A percentile compares a stretch with the other conserved stretches of the same genome.
Conservation (phyloP, 257 asterid genomes). For the Solanum boliviense region DNA sequence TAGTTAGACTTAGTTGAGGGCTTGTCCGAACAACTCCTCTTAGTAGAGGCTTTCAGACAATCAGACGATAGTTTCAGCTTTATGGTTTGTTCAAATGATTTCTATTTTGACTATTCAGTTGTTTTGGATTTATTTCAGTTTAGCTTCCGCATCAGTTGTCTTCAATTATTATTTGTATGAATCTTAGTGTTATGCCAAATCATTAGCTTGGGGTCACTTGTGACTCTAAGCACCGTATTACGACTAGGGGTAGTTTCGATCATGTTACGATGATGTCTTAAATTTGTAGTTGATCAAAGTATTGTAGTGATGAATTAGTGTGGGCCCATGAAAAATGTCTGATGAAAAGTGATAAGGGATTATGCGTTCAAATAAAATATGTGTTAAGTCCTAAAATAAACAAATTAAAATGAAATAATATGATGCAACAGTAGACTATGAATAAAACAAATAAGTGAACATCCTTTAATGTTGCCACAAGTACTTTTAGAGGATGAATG, state of each 20-base stretch:
- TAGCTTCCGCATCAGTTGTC: background rate
- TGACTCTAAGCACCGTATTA: background rate
- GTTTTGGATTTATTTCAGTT: too few species aligned
- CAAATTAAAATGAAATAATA: background rate
- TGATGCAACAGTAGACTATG: background rate
- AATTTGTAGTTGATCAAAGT: background rate
- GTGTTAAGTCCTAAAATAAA: background rate
- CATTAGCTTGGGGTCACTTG: background rate
- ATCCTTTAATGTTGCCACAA: background rate
- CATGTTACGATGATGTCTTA: background rate
- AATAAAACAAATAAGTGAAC: background rate
- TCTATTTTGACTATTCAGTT: background rate
- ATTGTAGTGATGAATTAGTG: background rate
- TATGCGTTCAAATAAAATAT: too few species aligned
- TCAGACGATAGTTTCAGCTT: too few species aligned
- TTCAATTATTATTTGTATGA: background rate
- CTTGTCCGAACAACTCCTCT: background rate
- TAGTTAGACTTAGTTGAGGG: background rate
- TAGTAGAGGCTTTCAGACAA: too few species aligned
- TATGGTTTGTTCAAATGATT: background rate
- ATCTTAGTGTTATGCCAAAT: background rate
- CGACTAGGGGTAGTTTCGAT: fast-evolving
- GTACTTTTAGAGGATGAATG: background rate
- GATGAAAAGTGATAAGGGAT: background rate
- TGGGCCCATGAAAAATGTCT: background rate